These are phyloP conservation scores for Dionaea muscipula DNA, from an alignment of 179 eudicot genomes.

Conservation along the genomic window DNA sequence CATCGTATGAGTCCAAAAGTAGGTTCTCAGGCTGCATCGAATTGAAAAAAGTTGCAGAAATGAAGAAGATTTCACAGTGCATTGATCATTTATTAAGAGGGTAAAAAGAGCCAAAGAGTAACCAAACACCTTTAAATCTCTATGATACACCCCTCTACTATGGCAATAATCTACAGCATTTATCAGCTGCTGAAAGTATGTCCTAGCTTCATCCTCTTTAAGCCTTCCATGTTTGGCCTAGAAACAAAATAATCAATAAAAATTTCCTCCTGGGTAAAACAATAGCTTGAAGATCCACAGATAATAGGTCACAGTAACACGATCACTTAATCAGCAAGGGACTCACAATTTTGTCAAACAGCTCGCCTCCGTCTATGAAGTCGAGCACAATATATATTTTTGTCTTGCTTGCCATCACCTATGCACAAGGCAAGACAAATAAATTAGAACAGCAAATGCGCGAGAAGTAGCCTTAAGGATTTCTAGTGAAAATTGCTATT, in stretches of 20 bases:
- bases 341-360: conserved; percentile 79
- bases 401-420: conserved; percentile 89
- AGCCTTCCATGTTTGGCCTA: conserved; percentile 65
- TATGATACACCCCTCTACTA: conserved; percentile 74
- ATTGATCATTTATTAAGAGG: not conserved
- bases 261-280: not conserved
- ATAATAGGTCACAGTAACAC: not conserved
- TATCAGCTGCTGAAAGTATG: conserved; percentile 78
- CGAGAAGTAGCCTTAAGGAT: not conserved
- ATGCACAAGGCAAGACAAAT: conserved; percentile 9
- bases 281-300: not conserved
- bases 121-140: conserved; percentile 73
- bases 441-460: not conserved
- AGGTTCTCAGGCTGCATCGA: conserved; percentile 70
- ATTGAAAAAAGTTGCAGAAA: not conserved
- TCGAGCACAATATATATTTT: conserved; percentile 85
- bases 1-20: conserved; percentile 56
- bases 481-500: too few species aligned
- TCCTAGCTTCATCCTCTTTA: conserved; percentile 63
- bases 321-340: conserved; percentile 1
- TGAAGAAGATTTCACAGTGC: not conserved
- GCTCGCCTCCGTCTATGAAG: conserved; percentile 73
- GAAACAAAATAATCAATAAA: conserved; percentile 1
- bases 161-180: conserved; percentile 92
- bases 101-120: not conserved